Evolutionary conservation across 2,329 filamentous ascomycete genomes (phyloP).

Genomic region (Aspergillus bombycis): DNA sequence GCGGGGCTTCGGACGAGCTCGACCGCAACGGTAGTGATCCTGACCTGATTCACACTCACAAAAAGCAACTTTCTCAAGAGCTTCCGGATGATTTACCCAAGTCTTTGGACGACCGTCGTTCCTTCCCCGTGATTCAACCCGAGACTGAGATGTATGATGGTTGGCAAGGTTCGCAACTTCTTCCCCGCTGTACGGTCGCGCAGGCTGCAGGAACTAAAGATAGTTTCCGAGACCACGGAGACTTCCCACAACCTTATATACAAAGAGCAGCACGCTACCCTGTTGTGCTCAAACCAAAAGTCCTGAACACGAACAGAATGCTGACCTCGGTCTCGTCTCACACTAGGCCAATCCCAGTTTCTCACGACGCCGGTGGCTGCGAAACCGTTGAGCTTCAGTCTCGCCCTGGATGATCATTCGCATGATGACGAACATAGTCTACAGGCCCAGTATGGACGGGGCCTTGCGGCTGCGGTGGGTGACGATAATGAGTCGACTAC

Average conservation of each 20-base stretch:
- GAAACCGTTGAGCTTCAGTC: slow-evolving; percentile 82
- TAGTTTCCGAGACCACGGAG: background rate
- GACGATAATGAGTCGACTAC: slow-evolving; percentile 41
- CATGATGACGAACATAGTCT: slow-evolving; percentile 64
- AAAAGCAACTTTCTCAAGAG: slow-evolving; percentile 35
- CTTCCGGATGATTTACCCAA: slow-evolving; percentile 86
- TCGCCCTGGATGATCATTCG: slow-evolving; percentile 76
- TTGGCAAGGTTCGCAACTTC: slow-evolving; percentile 77
- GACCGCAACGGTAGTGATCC: slow-evolving; percentile 24
- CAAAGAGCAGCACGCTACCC: background rate
- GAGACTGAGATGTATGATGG: slow-evolving; percentile 99
- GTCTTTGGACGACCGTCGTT: slow-evolving; percentile 84
- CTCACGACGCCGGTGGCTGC: slow-evolving; percentile 82
- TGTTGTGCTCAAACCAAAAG: background rate
- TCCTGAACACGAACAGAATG: background rate
- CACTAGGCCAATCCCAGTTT: slow-evolving; percentile 88
- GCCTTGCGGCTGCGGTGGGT: slow-evolving; percentile 23
- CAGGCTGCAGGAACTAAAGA: slow-evolving; percentile 6
- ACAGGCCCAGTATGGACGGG: slow-evolving; percentile 38
- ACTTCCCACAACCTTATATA: background rate
- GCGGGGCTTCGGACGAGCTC: slow-evolving; percentile 35
- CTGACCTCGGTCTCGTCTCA: background rate
- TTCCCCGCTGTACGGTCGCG: slow-evolving; percentile 8
- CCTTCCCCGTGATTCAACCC: slow-evolving; percentile 66
- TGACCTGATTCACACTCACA: slow-evolving; percentile 22